Evolutionary conservation across 345 rosid species (phyloP), one percentile per base, ranked within the genome.

Genomic region (Salix dunnii): DNA sequence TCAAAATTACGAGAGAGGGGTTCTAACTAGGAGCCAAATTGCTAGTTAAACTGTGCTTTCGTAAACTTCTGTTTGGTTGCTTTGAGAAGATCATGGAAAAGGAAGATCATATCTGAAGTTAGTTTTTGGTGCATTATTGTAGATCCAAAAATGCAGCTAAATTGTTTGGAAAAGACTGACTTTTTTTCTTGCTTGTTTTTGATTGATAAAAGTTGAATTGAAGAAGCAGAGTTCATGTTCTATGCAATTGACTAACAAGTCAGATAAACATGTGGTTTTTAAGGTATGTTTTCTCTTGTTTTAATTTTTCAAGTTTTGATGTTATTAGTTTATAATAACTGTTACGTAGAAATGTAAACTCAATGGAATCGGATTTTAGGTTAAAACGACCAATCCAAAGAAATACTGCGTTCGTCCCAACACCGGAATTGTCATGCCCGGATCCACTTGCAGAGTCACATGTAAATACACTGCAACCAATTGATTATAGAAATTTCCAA

Each of bases 321-420:
- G 23, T 53, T 53, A 53, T 53, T 53, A 6, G 23, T 53, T 20
- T 20, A 53, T 21, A 53, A 2, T 53, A 21, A 21, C 23, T 53
- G 60, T 7, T 7, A 21, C 7, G 25, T 53, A 3, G 20, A 51
- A 53, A 42, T 73, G 74, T 60, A 64, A 72, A 20, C 13, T 40
- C 30, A 11, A 60, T n/a, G n/a, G n/a, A n/a, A n/a, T 63, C 63
- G 46, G n/a, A 67, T 18, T 74, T 43, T 78, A 94, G 98, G 94
- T 94, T 64, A 92, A 94, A 82, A 94, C 98, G 25, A 94, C 97
- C 30, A 92, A 86, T 76, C 98, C 96, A 18, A 92, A 86, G 74
- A 94, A 90, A 58, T 94, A 94, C 73, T 88, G 89, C 60, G 98
- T 94, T 36, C 92, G 98, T 25, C 97, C 98, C 20, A 94, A 94